phyloP scores from a whole-genome alignment of 169 alveolate genomes.

The Eimeria tenella region DNA sequence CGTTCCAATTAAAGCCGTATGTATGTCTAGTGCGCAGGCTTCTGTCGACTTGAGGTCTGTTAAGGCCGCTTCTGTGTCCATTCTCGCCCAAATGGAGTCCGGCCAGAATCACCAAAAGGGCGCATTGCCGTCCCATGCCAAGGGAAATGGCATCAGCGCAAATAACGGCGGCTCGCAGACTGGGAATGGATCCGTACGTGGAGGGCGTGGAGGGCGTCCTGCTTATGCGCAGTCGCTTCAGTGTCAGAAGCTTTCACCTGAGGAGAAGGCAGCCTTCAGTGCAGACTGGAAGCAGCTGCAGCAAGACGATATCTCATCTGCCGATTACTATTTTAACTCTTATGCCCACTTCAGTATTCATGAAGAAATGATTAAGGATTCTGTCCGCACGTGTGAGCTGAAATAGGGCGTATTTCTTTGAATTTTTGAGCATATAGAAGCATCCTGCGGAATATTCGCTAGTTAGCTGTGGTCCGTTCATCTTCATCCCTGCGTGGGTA shows the following conservation, averaged over 20 bases:
- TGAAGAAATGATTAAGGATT: slow-evolving; percentile 99
- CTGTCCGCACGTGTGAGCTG: slow-evolving; percentile 92
- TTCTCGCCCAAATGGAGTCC: neutral
- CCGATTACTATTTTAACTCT: slow-evolving; percentile 95
- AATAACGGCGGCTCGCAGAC: too few species aligned
- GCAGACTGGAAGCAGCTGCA: slow-evolving; percentile 62
- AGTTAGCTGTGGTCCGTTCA: too few species aligned
- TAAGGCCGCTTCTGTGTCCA: neutral
- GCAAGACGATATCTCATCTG: slow-evolving; percentile 75
- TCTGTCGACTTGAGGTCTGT: neutral
- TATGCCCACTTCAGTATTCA: slow-evolving; percentile 97
- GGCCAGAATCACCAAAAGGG: neutral
- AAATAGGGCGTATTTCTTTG: too few species aligned
- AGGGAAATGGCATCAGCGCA: neutral
- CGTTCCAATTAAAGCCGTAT: neutral
- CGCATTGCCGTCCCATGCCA: neutral
- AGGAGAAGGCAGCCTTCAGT: slow-evolving; percentile 50
- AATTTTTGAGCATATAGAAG: too few species aligned
- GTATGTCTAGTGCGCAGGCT: neutral
- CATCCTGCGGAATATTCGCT: too few species aligned
- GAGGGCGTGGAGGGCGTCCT: neutral
- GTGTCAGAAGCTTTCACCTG: neutral
- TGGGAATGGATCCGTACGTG: neutral
- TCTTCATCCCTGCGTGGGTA: too few species aligned
- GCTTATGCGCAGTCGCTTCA: neutral